Base-by-base conservation (phyloP, 2,329 filamentous ascomycete species). In the Didymellaceae sp. region DNA sequence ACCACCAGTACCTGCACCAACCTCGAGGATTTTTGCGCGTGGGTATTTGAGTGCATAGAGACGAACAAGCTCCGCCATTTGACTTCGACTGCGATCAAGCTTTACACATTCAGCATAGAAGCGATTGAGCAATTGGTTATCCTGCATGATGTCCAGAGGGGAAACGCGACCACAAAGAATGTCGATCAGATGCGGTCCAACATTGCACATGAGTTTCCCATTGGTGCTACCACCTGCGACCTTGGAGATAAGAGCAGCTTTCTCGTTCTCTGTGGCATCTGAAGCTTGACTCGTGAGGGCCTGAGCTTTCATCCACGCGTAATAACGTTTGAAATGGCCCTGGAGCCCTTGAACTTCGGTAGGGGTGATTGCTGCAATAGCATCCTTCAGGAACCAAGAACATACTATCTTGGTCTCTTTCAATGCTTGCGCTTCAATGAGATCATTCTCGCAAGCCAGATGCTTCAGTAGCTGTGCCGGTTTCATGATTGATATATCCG, bases 1-100 rank as follows among this genome's bases (percentile, higher is more conserved):
- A 9, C 54, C 57, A 6, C 59, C 59, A 11, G 50, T 62, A 0
- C 59, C 59, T 18, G 57, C 59, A 0, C 59, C 59, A n/a, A 59
- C 53, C 26, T 62, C 59, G 1, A 62, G 48, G 6, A 50, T 43
- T 11, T 18, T 45, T 4, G 35, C 24, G 1, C 44, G 44, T 17
- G 34, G 45, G n/a, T 47, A 32, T 21, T 47, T 47, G 10, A 40
- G 26, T 11, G 45, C 45, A 28, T 40, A 33, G 3, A 47, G 16
- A 11, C 35, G 45, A 8, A 47, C 28, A 5, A 47, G 17, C 17
- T 47, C 35, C 16, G 45, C 45, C 26, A 47, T n/a, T 3, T 47
- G 45, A 7, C 6, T 22, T 16, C 45, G 25, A 28, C 45, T 47
- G 18, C 45, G 45, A 10, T 45, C 42, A 13, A 47, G 45, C 26